phyloP scores from a whole-genome alignment of 768 basidiomycete genomes.

The Boletus pseudopeckii region DNA sequence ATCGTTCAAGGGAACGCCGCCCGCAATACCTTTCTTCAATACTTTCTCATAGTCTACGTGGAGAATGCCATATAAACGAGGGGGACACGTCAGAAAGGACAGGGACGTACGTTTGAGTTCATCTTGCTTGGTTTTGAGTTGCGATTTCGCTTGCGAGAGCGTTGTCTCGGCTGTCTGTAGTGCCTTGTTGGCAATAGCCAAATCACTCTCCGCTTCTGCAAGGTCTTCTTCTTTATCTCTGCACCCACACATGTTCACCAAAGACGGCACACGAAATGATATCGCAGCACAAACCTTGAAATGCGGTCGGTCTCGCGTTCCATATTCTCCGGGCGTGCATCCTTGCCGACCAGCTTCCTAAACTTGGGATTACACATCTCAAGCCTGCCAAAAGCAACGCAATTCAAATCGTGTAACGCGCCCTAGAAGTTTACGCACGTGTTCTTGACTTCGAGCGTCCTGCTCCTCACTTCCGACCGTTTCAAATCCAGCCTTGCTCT shows the following conservation, averaged over 20 bases:
- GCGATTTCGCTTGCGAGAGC: constrained; percentile 55
- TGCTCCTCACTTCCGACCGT: constrained; percentile 60
- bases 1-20: constrained; percentile 40
- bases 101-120: constrained; percentile 56
- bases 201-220: constrained; percentile 29
- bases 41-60: constrained; percentile 39
- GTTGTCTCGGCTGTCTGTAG: constrained; percentile 64
- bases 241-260: neutral
- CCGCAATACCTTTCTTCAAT: constrained; percentile 39
- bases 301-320: constrained; percentile 67
- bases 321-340: constrained; percentile 61
- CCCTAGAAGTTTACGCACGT: constrained; percentile 46
- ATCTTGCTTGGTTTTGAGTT: constrained; percentile 57
- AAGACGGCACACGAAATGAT: neutral
- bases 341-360: constrained; percentile 58
- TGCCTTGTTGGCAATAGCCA: constrained; percentile 46
- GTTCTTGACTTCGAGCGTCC: constrained; percentile 61
- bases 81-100: neutral
- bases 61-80: neutral
- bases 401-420: neutral
- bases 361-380: constrained; percentile 59
- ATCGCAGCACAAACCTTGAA: constrained; percentile 46
- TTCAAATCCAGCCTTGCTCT: constrained; percentile 79
- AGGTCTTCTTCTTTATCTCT: constrained; percentile 73
- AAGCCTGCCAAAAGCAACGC: constrained; percentile 45